Evolutionary conservation across 495 filamentous ascomycete species (phyloP), one percentile per base, ranked within the genome.

Genomic region (Cudoniella acicularis): DNA sequence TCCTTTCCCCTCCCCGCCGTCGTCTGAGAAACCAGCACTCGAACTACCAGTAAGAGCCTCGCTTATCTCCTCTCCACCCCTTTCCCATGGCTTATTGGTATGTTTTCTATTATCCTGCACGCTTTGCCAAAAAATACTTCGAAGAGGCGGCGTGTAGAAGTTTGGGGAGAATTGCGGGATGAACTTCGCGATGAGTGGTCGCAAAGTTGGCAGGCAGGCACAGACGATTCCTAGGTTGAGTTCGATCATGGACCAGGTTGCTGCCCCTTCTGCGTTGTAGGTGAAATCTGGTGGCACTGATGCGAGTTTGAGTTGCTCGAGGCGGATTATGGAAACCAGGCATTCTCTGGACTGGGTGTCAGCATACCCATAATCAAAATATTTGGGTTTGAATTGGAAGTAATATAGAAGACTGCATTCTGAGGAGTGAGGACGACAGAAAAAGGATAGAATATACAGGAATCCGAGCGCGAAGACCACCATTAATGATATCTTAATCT

Each of bases 241-340:
- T 69, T 86, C 82, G 43, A 79, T 69, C 46, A 76, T 75, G 17
- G 79, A 81, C 83, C 83, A 86, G 56, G 77, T 79, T 0, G 82
- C 83, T 0, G 79, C 76, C 48, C 77, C 75, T 45, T 84, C 77
- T 64, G 82, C 84, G 60, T 85, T 78, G 66, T 79, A 81, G 2
- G 80, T 81, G 53, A 74, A 71, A 52, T 83, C 81, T 1, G 60
- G 65, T 40, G 73, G 74, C 41, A 75, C 64, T 46, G 72, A 68
- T 47, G 73, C 74, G 1, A 77, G 1, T 59, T 81, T 23, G 67
- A 77, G 67, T 73, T 75, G 75, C 18, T 77, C 69, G 60, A 84
- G 75, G 52, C 77, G 78, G 59, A 83, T 78, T 26, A 85, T 75
- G 0, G 80, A 83, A 57, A 84, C 77, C 54, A 84, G 78, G 52